Base-by-base conservation (phyloP, 73 alveolate genomes). In the Paramecium primaurelia region DNA sequence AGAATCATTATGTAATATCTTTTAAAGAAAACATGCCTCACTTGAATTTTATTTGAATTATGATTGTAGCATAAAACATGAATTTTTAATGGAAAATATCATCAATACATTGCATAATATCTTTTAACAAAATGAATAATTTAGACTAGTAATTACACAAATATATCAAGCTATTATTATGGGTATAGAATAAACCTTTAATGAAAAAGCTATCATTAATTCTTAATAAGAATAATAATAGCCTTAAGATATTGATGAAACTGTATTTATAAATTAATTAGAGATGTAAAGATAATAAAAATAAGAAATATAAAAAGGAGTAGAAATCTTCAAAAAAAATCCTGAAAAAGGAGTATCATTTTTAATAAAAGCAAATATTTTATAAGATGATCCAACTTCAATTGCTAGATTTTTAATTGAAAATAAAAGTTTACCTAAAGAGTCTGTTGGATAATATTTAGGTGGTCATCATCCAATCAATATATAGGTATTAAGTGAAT, bases 21-120 rank as follows among this genome's bases (percentile, higher is more conserved):
- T 89, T 47, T 73, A 20, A 32, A 44, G 84, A 73, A 71, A 64
- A n/a, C 37, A 83, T 34, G 77, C 84, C 28, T 75, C 77, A 16
- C 75, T 89, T 34, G 94, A 89, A 14, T 89, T 89, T 45, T 89
- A 89, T 89, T 51, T 89, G 12, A 89, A 89, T 58, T 89, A 71
- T 25, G 94, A 89, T 58, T 89, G 94, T n/a, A 71, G 85, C 1
- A 71, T 89, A 37, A 71, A 89, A 30, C 84, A 89, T 59, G 94
- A 71, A 45, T 89, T 37, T 47, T 47, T 89, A 42, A 85, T 89
- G 36, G 94, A 89, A 42, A 89, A 68, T 58, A 71, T 89, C 1
- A 54, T 89, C 36, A 40, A 77, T 25, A 73, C 84, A 20, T 38
- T 89, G 12, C 49, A 60, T 51, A 44, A 38, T n/a, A 38, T 69